These are phyloP conservation scores for Cucurbita ficifolia DNA, from an alignment of 306 rosid genomes.

Conservation along the genomic window DNA sequence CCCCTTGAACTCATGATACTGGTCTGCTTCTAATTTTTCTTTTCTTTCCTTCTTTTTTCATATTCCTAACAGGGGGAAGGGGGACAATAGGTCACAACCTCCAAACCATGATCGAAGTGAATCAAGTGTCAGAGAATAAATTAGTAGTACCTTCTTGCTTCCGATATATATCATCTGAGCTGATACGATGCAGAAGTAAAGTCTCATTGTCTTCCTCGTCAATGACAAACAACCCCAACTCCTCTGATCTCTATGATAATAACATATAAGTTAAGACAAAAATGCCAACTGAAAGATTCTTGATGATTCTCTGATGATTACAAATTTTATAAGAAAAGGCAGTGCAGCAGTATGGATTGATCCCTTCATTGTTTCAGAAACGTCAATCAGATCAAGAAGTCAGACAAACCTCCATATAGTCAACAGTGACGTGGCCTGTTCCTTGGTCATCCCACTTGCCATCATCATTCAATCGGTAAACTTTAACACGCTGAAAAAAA, in stretches of 20 bases:
- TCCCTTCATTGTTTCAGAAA: not conserved
- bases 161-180: slow-evolving; percentile 64
- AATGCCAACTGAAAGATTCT: not conserved
- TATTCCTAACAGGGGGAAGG: not conserved
- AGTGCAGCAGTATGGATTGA: not conserved
- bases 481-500: slow-evolving; percentile 83
- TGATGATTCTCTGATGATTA: not conserved
- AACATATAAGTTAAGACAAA: slow-evolving; percentile 8
- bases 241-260: slow-evolving; percentile 69
- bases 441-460: slow-evolving; percentile 99
- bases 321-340: not conserved
- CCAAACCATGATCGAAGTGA: not conserved
- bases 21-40: not conserved
- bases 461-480: slow-evolving; percentile 72
- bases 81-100: not conserved
- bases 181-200: slow-evolving; percentile 69
- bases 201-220: slow-evolving; percentile 84
- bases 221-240: slow-evolving; percentile 66
- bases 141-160: slow-evolving; percentile 75
- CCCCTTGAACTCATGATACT: not conserved
- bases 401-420: slow-evolving; percentile 70
- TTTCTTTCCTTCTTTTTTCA: not conserved
- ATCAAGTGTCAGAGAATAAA: not conserved
- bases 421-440: slow-evolving; percentile 81
- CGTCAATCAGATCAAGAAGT: slow-evolving; percentile 8